Base-by-base conservation (phyloP, 148 eudicot genomes). In the Arctostaphylos glauca region DNA sequence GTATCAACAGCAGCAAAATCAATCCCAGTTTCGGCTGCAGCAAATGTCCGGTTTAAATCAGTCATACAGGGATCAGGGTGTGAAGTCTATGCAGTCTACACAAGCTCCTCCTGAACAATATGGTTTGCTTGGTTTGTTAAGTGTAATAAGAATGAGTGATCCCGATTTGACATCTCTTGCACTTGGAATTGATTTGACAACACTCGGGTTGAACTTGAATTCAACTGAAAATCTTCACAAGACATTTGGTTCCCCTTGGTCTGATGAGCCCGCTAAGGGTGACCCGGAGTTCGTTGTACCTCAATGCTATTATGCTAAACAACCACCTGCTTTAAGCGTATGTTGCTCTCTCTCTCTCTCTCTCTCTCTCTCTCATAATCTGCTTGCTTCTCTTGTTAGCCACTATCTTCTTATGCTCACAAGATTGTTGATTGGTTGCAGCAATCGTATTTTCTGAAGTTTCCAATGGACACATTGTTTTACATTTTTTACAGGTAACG, bases 211-310 rank as follows among this genome's bases (percentile, higher is more conserved):
- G 75, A 87, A 92, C 85, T 86, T 95, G 83, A 92, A 92, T 84
- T 92, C 98, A 8, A 58, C 94, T 18, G 95, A 95, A 77, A 89
- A 85, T 81, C 90, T 95, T 62, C 84, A 95, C 83, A 91, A 93
- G 87, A 91, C 90, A 53, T 95, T 95, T 88, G 90, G 88, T 47
- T 95, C 97, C 49, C 98, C 97, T n/a, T 95, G 97, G 97, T 88
- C 97, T 59, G 93, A 93, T 38, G 94, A 92, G 84, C 87, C 93
- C 74, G 87, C 86, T 48, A 90, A 88, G 84, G 95, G 95, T 44
- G 95, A 92, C 76, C 92, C 98, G 50, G 91, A 91, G 84, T 95
- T 84, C 47, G 83, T 72, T 67, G 90, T 90, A 46, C 98, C 98
- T 14, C 91, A 90, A 58, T 95, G 98, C 85, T 95, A 91, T 84